phyloP scores from a whole-genome alignment of 306 rosid genomes.

The Morella rubra region DNA sequence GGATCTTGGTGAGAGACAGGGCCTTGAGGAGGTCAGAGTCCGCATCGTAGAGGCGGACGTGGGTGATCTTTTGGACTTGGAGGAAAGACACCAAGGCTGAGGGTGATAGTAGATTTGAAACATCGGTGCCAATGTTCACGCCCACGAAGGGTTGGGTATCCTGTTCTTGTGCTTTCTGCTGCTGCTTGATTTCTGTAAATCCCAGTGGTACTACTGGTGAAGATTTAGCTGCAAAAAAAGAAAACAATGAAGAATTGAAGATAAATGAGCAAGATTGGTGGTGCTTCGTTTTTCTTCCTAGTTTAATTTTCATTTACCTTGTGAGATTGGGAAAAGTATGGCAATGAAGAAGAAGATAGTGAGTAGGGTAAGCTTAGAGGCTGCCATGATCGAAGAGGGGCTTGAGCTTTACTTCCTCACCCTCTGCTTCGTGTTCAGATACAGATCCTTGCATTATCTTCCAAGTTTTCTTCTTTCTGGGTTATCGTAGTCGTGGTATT shows the following conservation, averaged over 20 bases:
- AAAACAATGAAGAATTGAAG: not conserved
- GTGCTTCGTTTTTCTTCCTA: not conserved
- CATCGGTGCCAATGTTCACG: slow-evolving; percentile 76
- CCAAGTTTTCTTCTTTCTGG: not conserved
- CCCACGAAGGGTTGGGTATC: slow-evolving; percentile 68
- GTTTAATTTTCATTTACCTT: slow-evolving; percentile 34
- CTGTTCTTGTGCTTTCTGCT: slow-evolving; percentile 17
- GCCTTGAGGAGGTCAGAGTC: slow-evolving; percentile 71
- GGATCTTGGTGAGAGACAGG: slow-evolving; percentile 54
- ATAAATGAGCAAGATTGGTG: not conserved
- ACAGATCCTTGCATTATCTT: slow-evolving; percentile 75
- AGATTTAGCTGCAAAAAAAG: slow-evolving; percentile 41
- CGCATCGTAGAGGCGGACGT: slow-evolving; percentile 76
- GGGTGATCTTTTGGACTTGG: slow-evolving; percentile 55
- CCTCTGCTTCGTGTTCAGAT: slow-evolving; percentile 51
- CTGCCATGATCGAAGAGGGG: slow-evolving; percentile 53
- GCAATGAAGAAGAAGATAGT: slow-evolving; percentile 14
- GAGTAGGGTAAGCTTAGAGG: slow-evolving; percentile 32
- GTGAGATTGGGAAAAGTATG: slow-evolving; percentile 12
- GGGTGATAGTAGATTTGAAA: slow-evolving; percentile 56
- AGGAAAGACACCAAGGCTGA: slow-evolving; percentile 56
- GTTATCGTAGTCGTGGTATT: not conserved
- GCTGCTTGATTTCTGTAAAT: slow-evolving; percentile 19
- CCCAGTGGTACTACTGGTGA: not conserved
- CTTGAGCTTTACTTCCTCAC: slow-evolving; percentile 46